Base-by-base conservation (phyloP, 2,329 filamentous ascomycete species). In the Orbilia ellipsospora region DNA sequence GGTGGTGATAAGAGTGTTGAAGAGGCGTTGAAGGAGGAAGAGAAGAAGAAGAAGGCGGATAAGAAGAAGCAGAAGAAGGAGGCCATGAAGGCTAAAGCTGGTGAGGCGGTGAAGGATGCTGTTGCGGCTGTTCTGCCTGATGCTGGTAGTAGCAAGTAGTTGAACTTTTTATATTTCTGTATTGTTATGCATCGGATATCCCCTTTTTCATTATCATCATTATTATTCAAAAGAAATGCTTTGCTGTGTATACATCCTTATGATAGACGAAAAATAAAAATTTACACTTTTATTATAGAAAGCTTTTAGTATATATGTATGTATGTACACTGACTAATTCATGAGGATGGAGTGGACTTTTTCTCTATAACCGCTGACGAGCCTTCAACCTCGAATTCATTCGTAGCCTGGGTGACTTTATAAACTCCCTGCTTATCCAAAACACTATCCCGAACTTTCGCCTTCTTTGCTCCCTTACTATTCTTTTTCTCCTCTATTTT, bases 41-140 rank as follows among this genome's bases (percentile, higher is more conserved):
- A 80, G 67, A 80, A 80, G 63, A 81, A 81, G 55, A 82, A 84
- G 78, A 81, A 83, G 73, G 81, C 82, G 77, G 86, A 88, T 80
- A 89, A 88, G 82, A 92, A 91, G 88, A 86, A 91, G 78, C 94
- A 92, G 84, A 92, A 96, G 77, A 93, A 93, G 83, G 91, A 51
- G n/a, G 76, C 74, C 4, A 67, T 70, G 60, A 69, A 77, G 57
- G 52, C 51, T 18, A 77, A 78, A 60, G 63, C 50, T 23, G 68
- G 16, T 5, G 57, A 55, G 28, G 42, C 55, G n/a, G 62, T 65
- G 31, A 60, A 54, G 45, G 64, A 36, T 26, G 45, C 52, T 16
- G 60, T 15, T 1, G 63, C 42, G 20, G 40, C 52, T 4, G 52
- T 59, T 13, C 44, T 65, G 31, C 54, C 64, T 20, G 28, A 36